phyloP scores from a whole-genome alignment of 805 yeast species.

The Kodamaea sagamina region DNA sequence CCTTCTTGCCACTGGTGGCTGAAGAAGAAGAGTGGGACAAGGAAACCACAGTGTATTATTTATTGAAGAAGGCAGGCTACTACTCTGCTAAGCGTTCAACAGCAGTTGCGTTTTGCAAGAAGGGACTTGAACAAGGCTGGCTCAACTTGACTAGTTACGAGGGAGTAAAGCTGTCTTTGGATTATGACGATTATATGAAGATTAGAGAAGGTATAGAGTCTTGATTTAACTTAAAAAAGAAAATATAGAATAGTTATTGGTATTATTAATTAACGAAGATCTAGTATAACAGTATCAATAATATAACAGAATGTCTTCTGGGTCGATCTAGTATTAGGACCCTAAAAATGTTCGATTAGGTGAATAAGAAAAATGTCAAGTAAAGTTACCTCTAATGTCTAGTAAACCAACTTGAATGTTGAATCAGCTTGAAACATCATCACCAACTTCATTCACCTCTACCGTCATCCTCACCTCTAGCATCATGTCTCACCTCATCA shows the following conservation, averaged over 20 bases:
- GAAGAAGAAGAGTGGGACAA: slow-evolving; percentile 82
- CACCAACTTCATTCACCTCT: no score
- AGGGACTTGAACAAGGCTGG: slow-evolving; percentile 36
- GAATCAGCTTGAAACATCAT: no score
- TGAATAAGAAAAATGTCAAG: no score
- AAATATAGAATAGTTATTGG: no score
- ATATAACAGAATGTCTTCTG: slow-evolving; percentile 11
- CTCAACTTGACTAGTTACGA: slow-evolving; percentile 36
- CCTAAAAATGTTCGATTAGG: no score
- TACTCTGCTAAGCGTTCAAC: slow-evolving; percentile 1
- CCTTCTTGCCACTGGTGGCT: slow-evolving; percentile 90
- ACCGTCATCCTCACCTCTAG: no score
- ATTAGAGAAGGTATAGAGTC: slow-evolving; percentile 15
- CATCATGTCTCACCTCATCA: no score
- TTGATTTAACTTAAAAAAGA: no score
- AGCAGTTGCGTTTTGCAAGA: slow-evolving; percentile 25
- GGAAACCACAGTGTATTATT: slow-evolving; percentile 64
- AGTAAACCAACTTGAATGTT: no score
- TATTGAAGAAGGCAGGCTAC: slow-evolving; percentile 73
- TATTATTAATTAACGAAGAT: slow-evolving; percentile 19
- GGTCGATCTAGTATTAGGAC: no score
- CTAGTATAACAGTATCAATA: slow-evolving; percentile 24
- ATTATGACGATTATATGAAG: slow-evolving; percentile 24
- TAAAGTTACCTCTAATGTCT: no score
- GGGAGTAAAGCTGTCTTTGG: slow-evolving; percentile 33